A percentile compares a stretch with the other conserved stretches of the same genome.
phyloP scores from a whole-genome alignment of 345 rosid genomes.

The Xanthoceras sorbifolium region DNA sequence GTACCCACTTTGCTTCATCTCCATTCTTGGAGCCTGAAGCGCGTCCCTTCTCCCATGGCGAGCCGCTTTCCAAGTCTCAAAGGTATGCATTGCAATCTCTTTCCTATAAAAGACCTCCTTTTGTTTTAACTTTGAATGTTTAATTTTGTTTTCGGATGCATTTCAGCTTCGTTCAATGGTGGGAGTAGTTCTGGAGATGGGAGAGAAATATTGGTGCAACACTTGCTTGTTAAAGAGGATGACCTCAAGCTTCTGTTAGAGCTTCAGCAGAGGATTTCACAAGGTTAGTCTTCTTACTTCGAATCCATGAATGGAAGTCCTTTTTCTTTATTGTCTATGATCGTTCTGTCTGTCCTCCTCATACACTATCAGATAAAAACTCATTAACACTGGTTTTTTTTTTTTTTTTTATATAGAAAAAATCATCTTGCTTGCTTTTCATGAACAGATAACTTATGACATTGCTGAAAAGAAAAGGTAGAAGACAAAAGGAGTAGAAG shows the following conservation, averaged over 20 bases:
- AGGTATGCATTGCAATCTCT: conserved; percentile 33
- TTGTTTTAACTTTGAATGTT: background rate
- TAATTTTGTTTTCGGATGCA: background rate
- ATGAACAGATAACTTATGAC: too few species aligned
- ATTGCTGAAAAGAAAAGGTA: too few species aligned
- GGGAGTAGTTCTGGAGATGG: conserved; percentile 38
- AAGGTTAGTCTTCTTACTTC: conserved; percentile 39
- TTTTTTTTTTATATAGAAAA: too few species aligned
- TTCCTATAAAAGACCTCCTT: background rate
- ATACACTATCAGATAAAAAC: too few species aligned
- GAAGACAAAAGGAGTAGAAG: too few species aligned
- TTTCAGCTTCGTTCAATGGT: conserved; percentile 61
- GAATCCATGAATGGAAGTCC: background rate
- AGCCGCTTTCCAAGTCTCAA: conserved; percentile 24
- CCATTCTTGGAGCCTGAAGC: conserved; percentile 9
- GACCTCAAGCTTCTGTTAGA: conserved; percentile 60
- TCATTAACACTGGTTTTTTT: too few species aligned
- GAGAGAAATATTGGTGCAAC: conserved; percentile 79
- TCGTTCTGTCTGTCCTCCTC: too few species aligned
- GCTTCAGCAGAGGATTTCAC: conserved; percentile 57
- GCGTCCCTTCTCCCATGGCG: conserved; percentile 21
- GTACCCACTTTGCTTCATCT: conserved; percentile 15
- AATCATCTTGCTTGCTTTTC: too few species aligned
- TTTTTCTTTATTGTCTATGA: background rate
- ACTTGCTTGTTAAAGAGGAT: conserved; percentile 78